These are phyloP conservation scores for Polyporus arcularius DNA, from an alignment of 768 basidiomycete species.

Conservation along the genomic window DNA sequence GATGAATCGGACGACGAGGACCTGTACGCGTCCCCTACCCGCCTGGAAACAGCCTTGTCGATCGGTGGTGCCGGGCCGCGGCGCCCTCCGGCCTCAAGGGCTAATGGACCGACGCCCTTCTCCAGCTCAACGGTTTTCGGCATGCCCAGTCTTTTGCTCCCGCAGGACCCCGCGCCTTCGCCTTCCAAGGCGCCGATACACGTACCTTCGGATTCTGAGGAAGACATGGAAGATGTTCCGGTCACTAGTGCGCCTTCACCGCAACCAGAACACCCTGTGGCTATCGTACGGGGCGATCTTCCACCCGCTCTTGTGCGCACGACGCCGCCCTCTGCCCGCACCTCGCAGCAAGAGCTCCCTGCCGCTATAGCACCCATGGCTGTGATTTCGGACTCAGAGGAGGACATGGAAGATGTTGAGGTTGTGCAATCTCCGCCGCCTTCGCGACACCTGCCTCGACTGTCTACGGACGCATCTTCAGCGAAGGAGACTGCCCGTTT, in stretches of 20 bases:
- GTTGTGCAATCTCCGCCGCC: conserved; percentile 18
- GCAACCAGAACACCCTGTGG: background rate
- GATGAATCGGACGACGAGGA: conserved; percentile 42
- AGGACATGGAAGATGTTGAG: conserved; percentile 49
- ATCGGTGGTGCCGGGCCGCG: conserved; percentile 60
- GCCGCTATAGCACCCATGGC: too few relatives aligned
- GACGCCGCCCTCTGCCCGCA: background rate
- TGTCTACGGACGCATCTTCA: background rate
- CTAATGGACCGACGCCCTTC: conserved; percentile 2
- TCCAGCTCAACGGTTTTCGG: conserved; percentile 38
- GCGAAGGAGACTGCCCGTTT: background rate
- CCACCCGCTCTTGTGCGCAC: too few relatives aligned
- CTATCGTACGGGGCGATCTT: background rate
- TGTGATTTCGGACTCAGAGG: conserved; percentile 27
- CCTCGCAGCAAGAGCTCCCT: background rate
- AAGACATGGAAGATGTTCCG: conserved; percentile 39
- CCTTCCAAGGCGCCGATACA: conserved; percentile 1
- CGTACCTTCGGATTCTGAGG: conserved; percentile 30
- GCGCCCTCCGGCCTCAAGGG: conserved; percentile 17
- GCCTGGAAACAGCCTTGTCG: conserved; percentile 67
- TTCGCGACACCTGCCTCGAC: background rate
- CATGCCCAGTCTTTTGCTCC: conserved; percentile 34
- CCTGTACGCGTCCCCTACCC: conserved; percentile 50
- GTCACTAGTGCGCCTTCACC: background rate
- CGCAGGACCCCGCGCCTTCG: background rate